Percentiles rank a stretch among this genome's conserved stretches.
These are phyloP conservation scores for Trametes cingulata DNA, from an alignment of 768 basidiomycete genomes.

Conservation along the genomic window DNA sequence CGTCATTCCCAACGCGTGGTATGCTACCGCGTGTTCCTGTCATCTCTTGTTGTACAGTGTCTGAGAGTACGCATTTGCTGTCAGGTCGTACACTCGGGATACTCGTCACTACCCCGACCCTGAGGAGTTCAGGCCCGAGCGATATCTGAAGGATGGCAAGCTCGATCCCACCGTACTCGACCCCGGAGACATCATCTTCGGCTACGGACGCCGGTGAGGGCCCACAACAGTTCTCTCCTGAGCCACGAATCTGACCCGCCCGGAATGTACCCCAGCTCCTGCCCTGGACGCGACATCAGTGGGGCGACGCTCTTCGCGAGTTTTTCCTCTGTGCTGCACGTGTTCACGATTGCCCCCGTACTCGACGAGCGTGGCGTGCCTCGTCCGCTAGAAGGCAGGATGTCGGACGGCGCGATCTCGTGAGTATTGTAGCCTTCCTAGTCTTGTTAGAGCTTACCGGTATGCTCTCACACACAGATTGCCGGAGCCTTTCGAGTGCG, in stretches of 20 bases:
- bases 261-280: background rate
- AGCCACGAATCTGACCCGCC: background rate
- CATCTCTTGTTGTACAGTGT: too few relatives aligned
- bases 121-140: constrained; percentile 13
- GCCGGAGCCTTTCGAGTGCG: constrained; percentile 1
- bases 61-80: too few relatives aligned
- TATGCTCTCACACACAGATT: background rate
- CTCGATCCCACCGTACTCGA: constrained; percentile 1
- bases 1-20: constrained; percentile 19
- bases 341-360: background rate
- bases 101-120: constrained; percentile 9
- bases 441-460: too few relatives aligned
- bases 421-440: background rate
- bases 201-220: constrained; percentile 19
- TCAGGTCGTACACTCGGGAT: background rate
- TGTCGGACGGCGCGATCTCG: background rate
- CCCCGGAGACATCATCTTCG: constrained; percentile 13
- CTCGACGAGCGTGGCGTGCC: background rate
- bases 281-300: constrained; percentile 5
- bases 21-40: too few relatives aligned
- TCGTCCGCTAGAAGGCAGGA: background rate
- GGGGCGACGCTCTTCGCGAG: background rate
- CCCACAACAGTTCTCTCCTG: background rate
- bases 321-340: constrained; percentile 1
- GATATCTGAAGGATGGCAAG: constrained; percentile 11